Base-by-base conservation (phyloP, 2,329 filamentous ascomycete species). In the Chrysoporthe puriensis region DNA sequence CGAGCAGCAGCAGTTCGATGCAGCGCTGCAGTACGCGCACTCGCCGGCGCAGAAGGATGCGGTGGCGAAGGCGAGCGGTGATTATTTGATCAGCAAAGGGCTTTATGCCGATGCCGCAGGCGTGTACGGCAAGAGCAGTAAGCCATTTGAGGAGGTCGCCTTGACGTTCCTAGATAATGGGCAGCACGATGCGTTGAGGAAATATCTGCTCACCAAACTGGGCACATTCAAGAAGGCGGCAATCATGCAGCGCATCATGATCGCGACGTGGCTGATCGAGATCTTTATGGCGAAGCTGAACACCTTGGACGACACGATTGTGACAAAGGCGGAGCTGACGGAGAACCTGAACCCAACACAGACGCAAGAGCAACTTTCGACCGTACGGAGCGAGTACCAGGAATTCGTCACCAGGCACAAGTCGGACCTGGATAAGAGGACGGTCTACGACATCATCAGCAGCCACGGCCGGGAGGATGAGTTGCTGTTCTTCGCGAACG, bases 261-360 rank as follows among this genome's bases (percentile, higher is more conserved):
- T 98, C 72, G 92, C 95, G 1, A 94, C 91, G 72, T 99, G 96
- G 96, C 86, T 99, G 56, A 85, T 97, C 11, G 96, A 99, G 78
- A 86, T 98, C 1, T 99, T 95, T 79, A 99, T 99, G 94, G 92
- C 94, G 5, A 97, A 97, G 79, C 85, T 99, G 54, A 97, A 99
- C 76, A 91, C 92, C 3, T 85, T 99, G 3, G 96, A 99, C 75
- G 96, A 99, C 78, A 94, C 92, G 2, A 95, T 98, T 71, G 91
- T 94, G 50, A 96, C 94, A 0, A 92, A 93, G 74, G 92, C 93
- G 0, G 94, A 97, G 76, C 80, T 95, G 32, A 86, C 89, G 0
- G 92, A 94, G 70, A 88, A 86, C 44, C 82, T 90, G 52, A 93
- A 90, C 73, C 87, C 90, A 0, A 85, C 87, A 2, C 90, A 95